Percentiles rank a stretch among this genome's conserved stretches.
Evolutionary conservation across 1,284 basidiomycete genomes (phyloP).

Genomic region (Trichosporon inkin): DNA sequence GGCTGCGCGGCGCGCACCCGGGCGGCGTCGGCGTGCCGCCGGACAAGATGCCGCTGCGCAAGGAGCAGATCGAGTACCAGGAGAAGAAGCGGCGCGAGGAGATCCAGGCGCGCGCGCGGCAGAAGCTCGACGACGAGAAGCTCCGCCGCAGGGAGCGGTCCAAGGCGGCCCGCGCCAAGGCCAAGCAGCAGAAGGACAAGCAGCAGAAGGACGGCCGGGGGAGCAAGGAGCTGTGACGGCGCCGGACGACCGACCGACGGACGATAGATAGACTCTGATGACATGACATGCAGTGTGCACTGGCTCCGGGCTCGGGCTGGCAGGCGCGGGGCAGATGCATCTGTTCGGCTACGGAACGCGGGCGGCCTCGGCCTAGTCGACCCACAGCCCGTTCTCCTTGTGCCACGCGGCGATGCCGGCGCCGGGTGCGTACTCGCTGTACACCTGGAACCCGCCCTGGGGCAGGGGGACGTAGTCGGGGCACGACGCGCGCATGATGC

Average conservation of each 20-base stretch:
- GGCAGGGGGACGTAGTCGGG: conserved; percentile 42
- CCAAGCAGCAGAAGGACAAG: not conserved
- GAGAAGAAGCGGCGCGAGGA: conserved; percentile 8
- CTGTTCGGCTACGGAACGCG: no score
- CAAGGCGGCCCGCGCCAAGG: not conserved
- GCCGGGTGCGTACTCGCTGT: conserved; percentile 39
- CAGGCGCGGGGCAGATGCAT: no score
- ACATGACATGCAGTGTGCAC: conserved; percentile 5
- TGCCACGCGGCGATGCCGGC: conserved; percentile 44
- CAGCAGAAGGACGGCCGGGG: not conserved
- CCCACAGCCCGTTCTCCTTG: conserved; percentile 41
- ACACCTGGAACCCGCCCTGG: conserved; percentile 27
- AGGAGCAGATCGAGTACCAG: conserved; percentile 1
- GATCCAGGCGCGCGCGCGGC: conserved; percentile 11
- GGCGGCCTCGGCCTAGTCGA: conserved; percentile 36
- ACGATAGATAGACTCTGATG: not conserved
- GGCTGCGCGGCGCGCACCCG: conserved; percentile 47
- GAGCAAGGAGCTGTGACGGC: not conserved
- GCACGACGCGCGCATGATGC: conserved; percentile 41
- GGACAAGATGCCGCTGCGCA: conserved; percentile 18
- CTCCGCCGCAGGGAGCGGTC: not conserved
- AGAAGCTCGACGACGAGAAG: conserved; percentile 17
- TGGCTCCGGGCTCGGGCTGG: not conserved
- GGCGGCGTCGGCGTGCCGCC: conserved; percentile 46
- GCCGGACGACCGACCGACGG: not conserved